Percentiles rank a stretch among this genome's conserved stretches.
Conservation (phyloP, 306 rosid species). For the Ammopiptanthus mongolicus region DNA sequence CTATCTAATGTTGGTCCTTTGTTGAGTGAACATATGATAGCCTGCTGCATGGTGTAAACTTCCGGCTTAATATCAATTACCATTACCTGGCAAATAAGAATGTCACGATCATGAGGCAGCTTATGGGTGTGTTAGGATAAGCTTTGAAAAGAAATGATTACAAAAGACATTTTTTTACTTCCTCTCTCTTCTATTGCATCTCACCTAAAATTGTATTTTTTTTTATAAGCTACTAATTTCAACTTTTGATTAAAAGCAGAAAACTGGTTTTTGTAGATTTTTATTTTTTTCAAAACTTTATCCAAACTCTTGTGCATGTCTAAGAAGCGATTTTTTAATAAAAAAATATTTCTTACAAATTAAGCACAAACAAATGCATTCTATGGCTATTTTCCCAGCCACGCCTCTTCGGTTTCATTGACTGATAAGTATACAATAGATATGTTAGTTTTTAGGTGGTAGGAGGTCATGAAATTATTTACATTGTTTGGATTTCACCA, state of each 20-base stretch:
- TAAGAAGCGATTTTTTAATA: too few species aligned
- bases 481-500: background rate
- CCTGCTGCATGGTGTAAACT: background rate
- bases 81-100: slow-evolving; percentile 7
- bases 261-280: too few species aligned
- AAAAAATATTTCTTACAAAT: too few species aligned
- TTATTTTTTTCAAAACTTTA: too few species aligned
- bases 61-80: background rate
- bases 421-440: background rate
- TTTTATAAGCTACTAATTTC: too few species aligned
- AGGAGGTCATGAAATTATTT: background rate
- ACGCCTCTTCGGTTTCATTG: background rate
- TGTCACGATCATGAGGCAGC: background rate
- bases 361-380: too few species aligned
- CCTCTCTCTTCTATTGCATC: too few species aligned
- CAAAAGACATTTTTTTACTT: too few species aligned
- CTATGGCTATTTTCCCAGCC: background rate
- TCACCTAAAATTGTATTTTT: too few species aligned
- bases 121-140: background rate
- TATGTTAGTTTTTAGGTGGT: background rate
- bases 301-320: too few species aligned
- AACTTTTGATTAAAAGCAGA: too few species aligned
- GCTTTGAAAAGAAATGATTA: too few species aligned
- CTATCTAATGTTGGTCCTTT: background rate
- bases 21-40: background rate